Evolutionary conservation across 2,329 filamentous ascomycete genomes (phyloP), one percentile per base, ranked within the genome.

Genomic region (Cordyceps pruinosa): DNA sequence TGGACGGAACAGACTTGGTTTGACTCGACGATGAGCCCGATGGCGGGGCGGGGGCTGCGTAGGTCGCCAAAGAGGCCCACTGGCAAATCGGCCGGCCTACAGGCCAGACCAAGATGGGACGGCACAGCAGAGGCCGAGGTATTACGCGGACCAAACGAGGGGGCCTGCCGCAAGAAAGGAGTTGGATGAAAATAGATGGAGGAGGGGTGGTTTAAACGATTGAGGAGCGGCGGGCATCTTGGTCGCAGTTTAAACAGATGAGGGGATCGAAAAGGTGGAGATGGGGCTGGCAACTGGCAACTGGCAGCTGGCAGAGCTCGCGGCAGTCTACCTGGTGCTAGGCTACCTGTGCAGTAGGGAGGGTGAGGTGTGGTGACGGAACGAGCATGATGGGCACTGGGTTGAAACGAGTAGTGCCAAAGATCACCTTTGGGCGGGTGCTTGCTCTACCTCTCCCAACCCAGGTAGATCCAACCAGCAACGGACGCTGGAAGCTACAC

Each of bases 241-340:
- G 25, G 37, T 39, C 10, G 34, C 25, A 37, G 46, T 46, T 44
- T 48, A 8, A 25, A 45, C 44, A 49, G 46, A 57, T 57, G 54
- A 57, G 54, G 54, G 54, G 54, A 50, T 57, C 54, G 30, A 57
- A 50, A 57, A 57, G 54, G 54, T 57, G 54, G 54, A 39, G 54
- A 57, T 57, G 54, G 54, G 46, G 45, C 46, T 21, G 41, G 39
- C 41, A 39, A 30, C 41, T 56, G 51, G 51, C 23, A 39, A 13
- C 17, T 37, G 34, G 35, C 19, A 32, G 25, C n/a, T n/a, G n/a
- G n/a, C n/a, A 25, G 28, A 39, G 50, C 23, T 54, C 28, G 10
- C 5, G n/a, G 51, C 21, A 39, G 41, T 28, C 19, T 54, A 21
- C 41, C 41, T n/a, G 10, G 39, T 12, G 39, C 37, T 34, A 25